These are phyloP conservation scores for Pyricularia pennisetigena DNA, from an alignment of 2,329 filamentous ascomycete genomes.

Conservation along the genomic window DNA sequence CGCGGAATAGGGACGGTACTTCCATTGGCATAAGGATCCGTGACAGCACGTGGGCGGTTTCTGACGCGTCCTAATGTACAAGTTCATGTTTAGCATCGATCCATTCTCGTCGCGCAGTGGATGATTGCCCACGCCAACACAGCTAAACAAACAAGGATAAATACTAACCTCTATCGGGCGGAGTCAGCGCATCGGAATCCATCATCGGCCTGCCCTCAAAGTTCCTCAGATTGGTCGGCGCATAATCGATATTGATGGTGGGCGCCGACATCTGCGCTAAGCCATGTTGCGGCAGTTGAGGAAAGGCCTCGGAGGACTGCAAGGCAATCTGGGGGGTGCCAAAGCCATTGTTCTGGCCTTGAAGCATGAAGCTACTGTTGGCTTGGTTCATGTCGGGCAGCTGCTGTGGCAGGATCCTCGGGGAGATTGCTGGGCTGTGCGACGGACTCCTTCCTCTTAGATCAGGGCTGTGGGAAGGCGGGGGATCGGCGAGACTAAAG, in stretches of 20 bases:
- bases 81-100: neutral
- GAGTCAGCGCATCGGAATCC: constrained; percentile 72
- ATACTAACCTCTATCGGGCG: constrained; percentile 44
- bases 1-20: constrained; percentile 14
- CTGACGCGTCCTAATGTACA: neutral
- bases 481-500: constrained; percentile 68
- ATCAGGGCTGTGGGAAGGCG: constrained; percentile 48
- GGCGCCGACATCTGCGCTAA: constrained; percentile 73
- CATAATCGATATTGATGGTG: constrained; percentile 89
- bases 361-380: constrained; percentile 34
- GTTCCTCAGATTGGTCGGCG: constrained; percentile 59
- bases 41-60: constrained; percentile 42
- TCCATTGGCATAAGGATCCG: constrained; percentile 47
- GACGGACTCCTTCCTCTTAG: constrained; percentile 68
- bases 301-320: constrained; percentile 37
- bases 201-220: constrained; percentile 55
- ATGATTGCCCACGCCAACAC: neutral
- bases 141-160: neutral
- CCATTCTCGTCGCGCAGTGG: neutral
- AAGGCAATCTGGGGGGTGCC: constrained; percentile 31
- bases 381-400: constrained; percentile 39
- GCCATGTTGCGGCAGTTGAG: constrained; percentile 47
- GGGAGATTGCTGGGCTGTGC: constrained; percentile 59
- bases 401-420: constrained; percentile 47
- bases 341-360: constrained; percentile 28